phyloP scores from a whole-genome alignment of 768 basidiomycete species.

The Kwoniella heveanensis region DNA sequence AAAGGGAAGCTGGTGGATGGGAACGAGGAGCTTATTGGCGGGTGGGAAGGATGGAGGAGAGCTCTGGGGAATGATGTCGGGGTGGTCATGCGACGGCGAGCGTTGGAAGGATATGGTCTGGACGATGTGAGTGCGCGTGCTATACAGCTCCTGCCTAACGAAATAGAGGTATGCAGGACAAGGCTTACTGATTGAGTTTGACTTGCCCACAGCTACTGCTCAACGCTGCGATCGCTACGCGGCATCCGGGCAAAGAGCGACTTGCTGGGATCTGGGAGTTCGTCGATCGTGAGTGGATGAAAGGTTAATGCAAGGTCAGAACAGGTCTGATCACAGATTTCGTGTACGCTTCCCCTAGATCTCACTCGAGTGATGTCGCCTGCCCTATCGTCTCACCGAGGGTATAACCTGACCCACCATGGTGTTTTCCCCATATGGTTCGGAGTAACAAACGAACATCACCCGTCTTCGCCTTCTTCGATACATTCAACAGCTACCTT shows the following conservation, averaged over 20 bases:
- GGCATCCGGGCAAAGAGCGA: conserved; percentile 38
- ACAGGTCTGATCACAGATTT: too few relatives aligned
- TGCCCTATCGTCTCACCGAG: conserved; percentile 22
- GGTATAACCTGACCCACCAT: conserved; percentile 45
- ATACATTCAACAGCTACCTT: conserved; percentile 10
- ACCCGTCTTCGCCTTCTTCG: conserved; percentile 18
- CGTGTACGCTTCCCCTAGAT: conserved; percentile 28
- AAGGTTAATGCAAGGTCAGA: too few relatives aligned
- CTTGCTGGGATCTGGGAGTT: conserved; percentile 48
- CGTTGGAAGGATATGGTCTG: conserved; percentile 51
- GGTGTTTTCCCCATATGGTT: conserved; percentile 52
- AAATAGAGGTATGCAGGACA: too few relatives aligned
- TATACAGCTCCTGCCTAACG: too few relatives aligned
- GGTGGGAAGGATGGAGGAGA: conserved; percentile 25
- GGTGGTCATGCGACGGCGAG: conserved; percentile 44
- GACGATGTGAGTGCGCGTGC: conserved; percentile 39
- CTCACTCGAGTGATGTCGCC: conserved; percentile 46
- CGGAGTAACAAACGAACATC: conserved; percentile 12
- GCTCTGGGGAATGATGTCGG: conserved; percentile 44
- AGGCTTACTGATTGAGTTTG: too few relatives aligned
- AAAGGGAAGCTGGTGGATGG: conserved; percentile 23
- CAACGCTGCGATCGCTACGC: conserved; percentile 48
- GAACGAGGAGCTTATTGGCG: conserved; percentile 26
- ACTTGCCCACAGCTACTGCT: conserved; percentile 33
- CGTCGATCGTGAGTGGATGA: conserved; percentile 41